A percentile compares a stretch with the other conserved stretches of the same genome.
Conservation (phyloP, 371 early-diverging fungal genomes). For the Mycotypha africana region DNA sequence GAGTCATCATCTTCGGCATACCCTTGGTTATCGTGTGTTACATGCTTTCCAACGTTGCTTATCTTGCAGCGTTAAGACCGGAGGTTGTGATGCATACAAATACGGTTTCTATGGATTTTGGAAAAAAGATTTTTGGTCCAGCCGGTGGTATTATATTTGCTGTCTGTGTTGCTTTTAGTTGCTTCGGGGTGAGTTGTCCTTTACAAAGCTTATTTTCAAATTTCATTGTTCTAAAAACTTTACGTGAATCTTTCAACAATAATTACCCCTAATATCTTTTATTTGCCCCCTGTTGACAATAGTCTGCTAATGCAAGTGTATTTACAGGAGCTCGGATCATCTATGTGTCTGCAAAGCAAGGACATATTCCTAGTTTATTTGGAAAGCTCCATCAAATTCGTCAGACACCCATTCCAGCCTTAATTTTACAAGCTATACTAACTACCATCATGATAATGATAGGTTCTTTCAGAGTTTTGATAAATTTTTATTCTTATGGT, state of each 20-base stretch:
- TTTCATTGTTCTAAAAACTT: not conserved
- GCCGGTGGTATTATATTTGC: conserved; percentile 69
- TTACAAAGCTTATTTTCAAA: too few relatives aligned
- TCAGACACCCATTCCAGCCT: conserved; percentile 67
- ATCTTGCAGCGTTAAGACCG: conserved; percentile 74
- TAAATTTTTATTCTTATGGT: conserved; percentile 72
- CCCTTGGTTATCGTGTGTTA: conserved; percentile 75
- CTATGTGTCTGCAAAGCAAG: conserved; percentile 66
- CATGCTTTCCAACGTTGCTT: conserved; percentile 81
- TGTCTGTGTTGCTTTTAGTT: conserved; percentile 68
- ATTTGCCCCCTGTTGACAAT: not conserved
- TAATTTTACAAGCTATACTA: conserved; percentile 58
- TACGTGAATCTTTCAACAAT: not conserved
- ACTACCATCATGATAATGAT: conserved; percentile 60
- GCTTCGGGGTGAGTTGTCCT: conserved; percentile 63
- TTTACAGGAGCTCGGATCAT: conserved; percentile 75
- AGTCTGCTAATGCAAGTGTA: conserved; percentile 70
- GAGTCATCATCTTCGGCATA: conserved; percentile 60
- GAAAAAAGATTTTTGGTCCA: conserved; percentile 67
- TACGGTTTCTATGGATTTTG: conserved; percentile 71
- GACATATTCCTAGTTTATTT: conserved; percentile 66
- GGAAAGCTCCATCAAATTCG: conserved; percentile 53
- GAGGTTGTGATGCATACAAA: conserved; percentile 64
- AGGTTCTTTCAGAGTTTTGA: conserved; percentile 62
- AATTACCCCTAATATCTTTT: not conserved